Base-by-base conservation (phyloP, 2,329 filamentous ascomycete species). In the Fusarium dimerum region DNA sequence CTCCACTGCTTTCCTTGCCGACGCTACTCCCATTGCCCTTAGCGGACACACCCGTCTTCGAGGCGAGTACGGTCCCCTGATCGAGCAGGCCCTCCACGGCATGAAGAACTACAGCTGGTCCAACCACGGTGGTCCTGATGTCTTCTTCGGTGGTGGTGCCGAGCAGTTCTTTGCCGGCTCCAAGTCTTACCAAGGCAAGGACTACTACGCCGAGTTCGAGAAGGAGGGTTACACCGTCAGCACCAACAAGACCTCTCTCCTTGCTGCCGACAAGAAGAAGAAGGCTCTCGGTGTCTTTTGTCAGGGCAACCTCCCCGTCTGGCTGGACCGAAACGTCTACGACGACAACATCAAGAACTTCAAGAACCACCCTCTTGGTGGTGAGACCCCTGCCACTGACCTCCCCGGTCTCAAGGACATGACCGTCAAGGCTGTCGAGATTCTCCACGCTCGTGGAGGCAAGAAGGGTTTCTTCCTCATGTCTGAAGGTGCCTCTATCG, bases 381-480 rank as follows among this genome's bases (percentile, higher is more conserved):
- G 79, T 56, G 78, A 80, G 40, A 76, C 74, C 15, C 76, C 87
- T 40, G 89, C 89, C 6, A 77, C 81, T 8, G 89, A 94, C 66
- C 83, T 93, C 29, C 90, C 90, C 1, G 90, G 90, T 5, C 83
- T 94, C 46, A 93, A 91, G 74, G 89, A 94, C 42, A 95, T 95
- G 90, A 92, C 90, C 0, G 77, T 92, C 62, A 95, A 95, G 77
- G 90, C 90, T 20, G 82, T 94, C 45, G 89, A 93, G 53, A 84
- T 93, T 48, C 82, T 94, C n/a, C 75, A 87, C 69, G 78, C 78
- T 39, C 80, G 83, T 52, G 84, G 85, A 29, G 80, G 81, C 34
- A 80, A 87, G 52, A 81, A 89, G 54, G 90, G 90, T 6, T 95
- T 88, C 81, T 91, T 94, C 79, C 79, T 95, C 66, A 94, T 95